Conservation (phyloP, 2,329 filamentous ascomycete species). For the Coniochaeta sp. region DNA sequence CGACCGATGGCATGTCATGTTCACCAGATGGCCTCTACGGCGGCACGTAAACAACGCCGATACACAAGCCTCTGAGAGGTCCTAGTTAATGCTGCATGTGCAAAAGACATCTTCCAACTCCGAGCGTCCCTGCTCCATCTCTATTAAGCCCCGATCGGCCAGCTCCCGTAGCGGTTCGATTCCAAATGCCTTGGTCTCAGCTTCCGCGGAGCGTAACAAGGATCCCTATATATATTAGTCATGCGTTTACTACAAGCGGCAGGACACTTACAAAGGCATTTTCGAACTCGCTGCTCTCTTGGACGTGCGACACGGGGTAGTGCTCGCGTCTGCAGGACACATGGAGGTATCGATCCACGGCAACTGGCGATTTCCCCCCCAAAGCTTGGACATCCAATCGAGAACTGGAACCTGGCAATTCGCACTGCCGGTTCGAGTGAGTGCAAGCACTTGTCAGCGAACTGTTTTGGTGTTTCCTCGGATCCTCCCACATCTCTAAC, state of each 20-base stretch:
- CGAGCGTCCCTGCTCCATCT: neutral
- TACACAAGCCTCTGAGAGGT: neutral
- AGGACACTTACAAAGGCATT: neutral
- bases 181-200: neutral
- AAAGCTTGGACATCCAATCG: neutral
- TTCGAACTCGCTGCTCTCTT: neutral
- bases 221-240: neutral
- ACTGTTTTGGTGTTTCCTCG: neutral
- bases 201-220: neutral
- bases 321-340: too few relatives aligned
- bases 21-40: neutral
- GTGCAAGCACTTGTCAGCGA: neutral
- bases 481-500: neutral
- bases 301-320: neutral
- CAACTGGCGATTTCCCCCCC: neutral
- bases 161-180: neutral
- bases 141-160: neutral
- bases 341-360: neutral
- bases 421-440: neutral
- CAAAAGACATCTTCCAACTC: neutral
- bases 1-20: too few relatives aligned
- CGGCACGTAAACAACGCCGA: neutral
- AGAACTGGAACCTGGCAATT: neutral
- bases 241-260: neutral
- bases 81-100: neutral